Evolutionary conservation across 192 early-diverging fungal species (phyloP).

Genomic region (Coemansia sp.): DNA sequence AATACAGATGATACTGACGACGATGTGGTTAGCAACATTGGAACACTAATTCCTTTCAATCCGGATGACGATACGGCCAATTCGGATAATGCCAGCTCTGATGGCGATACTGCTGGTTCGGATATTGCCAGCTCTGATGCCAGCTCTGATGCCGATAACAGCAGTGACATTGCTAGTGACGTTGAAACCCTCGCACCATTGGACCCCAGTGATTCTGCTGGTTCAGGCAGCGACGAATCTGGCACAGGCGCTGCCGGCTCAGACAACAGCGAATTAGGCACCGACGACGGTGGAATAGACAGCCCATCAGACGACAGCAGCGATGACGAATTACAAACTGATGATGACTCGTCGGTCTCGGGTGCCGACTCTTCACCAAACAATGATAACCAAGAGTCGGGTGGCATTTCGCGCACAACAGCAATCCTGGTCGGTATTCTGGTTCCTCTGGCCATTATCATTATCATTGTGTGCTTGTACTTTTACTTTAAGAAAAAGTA

Average conservation of each 20-base stretch:
- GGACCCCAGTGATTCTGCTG: not conserved
- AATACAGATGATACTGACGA: not conserved
- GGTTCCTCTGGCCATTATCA: slow-evolving; percentile 24
- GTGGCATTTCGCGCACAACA: slow-evolving; percentile 32
- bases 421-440: slow-evolving; percentile 28
- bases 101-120: not conserved
- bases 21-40: not conserved
- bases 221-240: not conserved
- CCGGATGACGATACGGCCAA: not conserved
- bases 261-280: not conserved
- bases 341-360: not conserved
- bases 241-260: not conserved
- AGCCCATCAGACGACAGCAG: not conserved
- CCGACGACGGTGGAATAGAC: not conserved
- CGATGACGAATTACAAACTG: slow-evolving; percentile 4
- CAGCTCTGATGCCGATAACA: not conserved
- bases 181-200: not conserved
- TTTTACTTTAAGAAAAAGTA: slow-evolving; percentile 32
- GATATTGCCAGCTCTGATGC: not conserved
- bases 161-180: not conserved
- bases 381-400: slow-evolving; percentile 5
- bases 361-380: slow-evolving; percentile 10
- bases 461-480: slow-evolving; percentile 26
- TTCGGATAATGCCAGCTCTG: not conserved
- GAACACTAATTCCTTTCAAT: not conserved